Evolutionary conservation across 2,329 filamentous ascomycete species (phyloP).

Genomic region (Leptographium procerum): DNA sequence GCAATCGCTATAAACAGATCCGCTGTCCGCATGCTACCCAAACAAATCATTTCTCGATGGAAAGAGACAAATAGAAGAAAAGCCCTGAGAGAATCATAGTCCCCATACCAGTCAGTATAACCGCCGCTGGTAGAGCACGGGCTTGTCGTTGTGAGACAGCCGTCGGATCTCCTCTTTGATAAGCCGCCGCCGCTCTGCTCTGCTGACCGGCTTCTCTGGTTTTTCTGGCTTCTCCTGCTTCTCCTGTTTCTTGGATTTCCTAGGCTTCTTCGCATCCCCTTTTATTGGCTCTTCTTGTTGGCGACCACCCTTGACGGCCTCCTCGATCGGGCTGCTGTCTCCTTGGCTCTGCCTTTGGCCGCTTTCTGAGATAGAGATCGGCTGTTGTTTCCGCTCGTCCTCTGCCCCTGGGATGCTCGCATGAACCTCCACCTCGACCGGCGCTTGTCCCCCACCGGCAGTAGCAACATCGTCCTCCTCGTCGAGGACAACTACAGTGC

Average conservation of each 20-base stretch:
- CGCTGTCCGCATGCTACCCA: neutral
- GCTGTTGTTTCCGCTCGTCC: neutral
- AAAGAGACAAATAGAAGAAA: neutral
- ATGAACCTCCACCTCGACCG: slow-evolving; percentile 25
- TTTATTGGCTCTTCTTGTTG: slow-evolving; percentile 11
- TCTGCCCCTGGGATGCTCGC: slow-evolving; percentile 13
- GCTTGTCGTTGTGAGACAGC: slow-evolving; percentile 16
- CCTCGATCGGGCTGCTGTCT: neutral
- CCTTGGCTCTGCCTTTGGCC: neutral
- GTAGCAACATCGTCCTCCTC: slow-evolving; percentile 18
- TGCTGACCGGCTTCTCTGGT: slow-evolving; percentile 34
- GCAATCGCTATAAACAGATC: neutral
- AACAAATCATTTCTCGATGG: neutral
- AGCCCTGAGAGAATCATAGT: neutral
- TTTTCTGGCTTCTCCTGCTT: neutral
- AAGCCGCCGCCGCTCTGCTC: slow-evolving; percentile 40
- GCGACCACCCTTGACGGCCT: neutral
- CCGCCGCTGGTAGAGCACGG: slow-evolving; percentile 42
- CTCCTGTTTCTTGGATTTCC: neutral
- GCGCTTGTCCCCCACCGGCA: slow-evolving; percentile 5
- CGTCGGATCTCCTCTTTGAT: slow-evolving; percentile 22
- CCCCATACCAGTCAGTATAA: slow-evolving; percentile 28
- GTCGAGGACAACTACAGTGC: slow-evolving; percentile 28
- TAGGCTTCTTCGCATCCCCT: too few relatives aligned
- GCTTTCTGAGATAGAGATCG: neutral